phyloP scores from a whole-genome alignment of 441 rosid species.

The Metrosideros polymorpha region DNA sequence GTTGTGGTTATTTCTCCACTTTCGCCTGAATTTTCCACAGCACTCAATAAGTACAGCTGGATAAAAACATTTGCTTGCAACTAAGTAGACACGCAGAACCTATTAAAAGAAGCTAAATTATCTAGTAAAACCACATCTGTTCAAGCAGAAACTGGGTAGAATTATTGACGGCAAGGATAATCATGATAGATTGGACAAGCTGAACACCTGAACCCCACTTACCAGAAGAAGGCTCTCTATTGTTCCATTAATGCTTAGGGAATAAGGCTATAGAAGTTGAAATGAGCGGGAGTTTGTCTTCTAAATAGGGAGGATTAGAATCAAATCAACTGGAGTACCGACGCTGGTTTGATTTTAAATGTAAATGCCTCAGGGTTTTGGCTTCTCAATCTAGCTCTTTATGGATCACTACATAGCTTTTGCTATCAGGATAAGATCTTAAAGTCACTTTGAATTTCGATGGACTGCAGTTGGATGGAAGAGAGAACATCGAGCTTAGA shows the following conservation, averaged over 20 bases:
- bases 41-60: background rate
- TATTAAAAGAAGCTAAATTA: background rate
- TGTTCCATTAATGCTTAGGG: background rate
- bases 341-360: background rate
- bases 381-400: background rate
- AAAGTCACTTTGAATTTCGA: background rate
- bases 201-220: background rate
- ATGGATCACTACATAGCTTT: background rate
- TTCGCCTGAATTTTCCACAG: slow-evolving; percentile 35
- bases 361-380: background rate
- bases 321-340: background rate
- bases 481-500: background rate
- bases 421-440: background rate
- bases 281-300: background rate
- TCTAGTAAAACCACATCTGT: background rate
- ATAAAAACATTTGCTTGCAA: background rate
- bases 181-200: background rate
- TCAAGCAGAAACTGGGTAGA: background rate
- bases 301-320: background rate
- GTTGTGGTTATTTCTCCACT: slow-evolving; percentile 68
- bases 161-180: background rate
- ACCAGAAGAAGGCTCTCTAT: background rate
- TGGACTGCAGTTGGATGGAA: background rate
- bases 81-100: background rate
- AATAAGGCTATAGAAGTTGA: background rate